Conservation (phyloP, 177 flowering plant genomes). For the Tripterygium wilfordii region DNA sequence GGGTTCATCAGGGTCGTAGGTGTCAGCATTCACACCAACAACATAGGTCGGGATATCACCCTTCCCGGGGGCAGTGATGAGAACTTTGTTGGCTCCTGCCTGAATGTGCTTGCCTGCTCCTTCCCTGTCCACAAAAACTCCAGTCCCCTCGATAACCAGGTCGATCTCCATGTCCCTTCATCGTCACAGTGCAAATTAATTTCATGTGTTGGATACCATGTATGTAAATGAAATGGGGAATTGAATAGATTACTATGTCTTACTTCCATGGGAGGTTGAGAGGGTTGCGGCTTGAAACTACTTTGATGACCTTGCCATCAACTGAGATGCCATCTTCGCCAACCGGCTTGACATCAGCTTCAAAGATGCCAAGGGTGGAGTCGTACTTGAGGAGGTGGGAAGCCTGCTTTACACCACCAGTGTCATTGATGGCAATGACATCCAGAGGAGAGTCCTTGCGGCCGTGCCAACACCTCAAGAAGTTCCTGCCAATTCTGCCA, state of each 20-base stretch:
- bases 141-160: conserved; percentile 94
- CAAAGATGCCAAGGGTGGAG: conserved; percentile 94
- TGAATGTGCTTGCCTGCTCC: conserved; percentile 92
- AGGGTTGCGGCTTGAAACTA: conserved; percentile 87
- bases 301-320: conserved; percentile 84
- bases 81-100: conserved; percentile 96
- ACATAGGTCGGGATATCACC: conserved; percentile 98
- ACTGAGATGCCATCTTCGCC: conserved; percentile 74
- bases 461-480: conserved; percentile 99
- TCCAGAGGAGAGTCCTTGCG: conserved; percentile 91
- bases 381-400: conserved; percentile 99
- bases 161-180: conserved; percentile 75
- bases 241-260: conserved; percentile 51
- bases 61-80: conserved; percentile 95
- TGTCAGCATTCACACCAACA: conserved; percentile 82
- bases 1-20: conserved; percentile 54
- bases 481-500: conserved; percentile 95
- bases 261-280: conserved; percentile 87
- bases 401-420: conserved; percentile 96
- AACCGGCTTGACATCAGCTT: conserved; percentile 85
- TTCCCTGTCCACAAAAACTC: conserved; percentile 82
- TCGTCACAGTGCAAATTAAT: not conserved
- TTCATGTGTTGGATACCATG: not conserved
- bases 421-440: conserved; percentile 90
- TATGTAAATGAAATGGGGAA: too few species aligned